Evolutionary conservation across 805 yeast genomes (phyloP), one percentile per base, ranked within the genome.

Genomic region (Sporopachydermia quercuum): DNA sequence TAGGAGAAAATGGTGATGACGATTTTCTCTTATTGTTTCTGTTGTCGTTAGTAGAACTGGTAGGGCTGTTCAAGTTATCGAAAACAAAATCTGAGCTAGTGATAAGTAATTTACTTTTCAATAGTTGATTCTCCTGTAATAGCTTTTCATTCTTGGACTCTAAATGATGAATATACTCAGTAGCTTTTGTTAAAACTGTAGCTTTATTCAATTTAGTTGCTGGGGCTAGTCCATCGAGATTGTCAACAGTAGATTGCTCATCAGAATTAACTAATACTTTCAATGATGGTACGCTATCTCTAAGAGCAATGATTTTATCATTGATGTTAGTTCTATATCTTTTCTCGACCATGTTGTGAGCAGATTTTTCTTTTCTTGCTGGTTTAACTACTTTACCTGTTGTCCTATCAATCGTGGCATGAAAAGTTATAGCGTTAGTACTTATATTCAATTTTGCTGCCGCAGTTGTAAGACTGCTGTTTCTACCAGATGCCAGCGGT

Each of bases 161-260:
- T 46, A 82, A 60, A 53, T 80, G 85, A 50, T 68, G 65, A 51
- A 82, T 82, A 55, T 83, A 83, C 57, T 82, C 93, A 1, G 84
- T 76, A 5, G 87, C 83, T 51, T 82, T 82, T 33, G 83, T 66
- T 40, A 82, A 61, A 11, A 82, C 79, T 18, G 78, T 78, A 11
- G 89, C 91, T 56, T 82, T 82, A 55, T 80, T 81, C 41, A 83
- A 62, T 53, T 80, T 80, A 23, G 71, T 58, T 5, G 87, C 86
- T 0, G 91, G 91, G 16, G 77, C 67, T 23, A 81, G 63, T 2
- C 91, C 93, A 46, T 81, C 91, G 16, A 80, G 59, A 40, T 74
- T 77, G 39, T 64, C 67, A n/a, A 48, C 16, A 6, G 51, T 44
- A 1, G 49, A 41, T 40, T 55, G 35, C 13, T 23, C 30, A 23